Evolutionary conservation across 139 green algal species (phyloP).

Genomic region (Picochlorum sp.): DNA sequence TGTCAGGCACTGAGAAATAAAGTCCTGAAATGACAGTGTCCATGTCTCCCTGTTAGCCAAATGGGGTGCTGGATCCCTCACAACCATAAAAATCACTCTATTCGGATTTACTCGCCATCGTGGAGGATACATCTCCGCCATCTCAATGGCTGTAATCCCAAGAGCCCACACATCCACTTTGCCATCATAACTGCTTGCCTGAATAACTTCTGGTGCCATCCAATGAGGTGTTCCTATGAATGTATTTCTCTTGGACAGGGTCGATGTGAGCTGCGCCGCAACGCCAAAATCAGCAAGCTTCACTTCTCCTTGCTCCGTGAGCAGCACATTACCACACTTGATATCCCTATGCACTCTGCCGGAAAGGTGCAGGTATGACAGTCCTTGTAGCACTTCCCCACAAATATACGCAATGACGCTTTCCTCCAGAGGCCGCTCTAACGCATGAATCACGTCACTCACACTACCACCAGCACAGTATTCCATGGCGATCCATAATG

Average conservation of each 20-base stretch:
- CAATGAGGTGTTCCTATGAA: constrained; percentile 96
- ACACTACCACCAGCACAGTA: constrained; percentile 91
- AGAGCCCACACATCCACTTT: constrained; percentile 94
- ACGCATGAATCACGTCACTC: constrained; percentile 70
- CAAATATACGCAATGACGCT: constrained; percentile 79
- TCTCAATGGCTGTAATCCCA: constrained; percentile 86
- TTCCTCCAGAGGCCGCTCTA: constrained; percentile 49
- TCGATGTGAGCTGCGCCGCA: constrained; percentile 58
- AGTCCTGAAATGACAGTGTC: constrained; percentile 74
- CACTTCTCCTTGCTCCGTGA: constrained; percentile 55
- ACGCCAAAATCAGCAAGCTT: constrained; percentile 51
- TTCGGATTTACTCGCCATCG: constrained; percentile 83
- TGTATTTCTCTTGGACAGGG: constrained; percentile 85
- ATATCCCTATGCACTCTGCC: constrained; percentile 86
- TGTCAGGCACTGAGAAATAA: constrained; percentile 67
- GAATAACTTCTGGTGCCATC: constrained; percentile 94
- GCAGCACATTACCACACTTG: constrained; percentile 95
- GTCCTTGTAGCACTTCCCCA: constrained; percentile 71
- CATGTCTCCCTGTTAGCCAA: constrained; percentile 57
- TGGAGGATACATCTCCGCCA: constrained; percentile 77
- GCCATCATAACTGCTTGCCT: constrained; percentile 80
- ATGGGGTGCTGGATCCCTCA: constrained; percentile 60
- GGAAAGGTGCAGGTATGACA: constrained; percentile 77
- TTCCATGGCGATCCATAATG: constrained; percentile 97
- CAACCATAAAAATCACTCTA: constrained; percentile 92